Base-by-base conservation (phyloP, 164 flowering plant species). In the Vitis rotundifolia region DNA sequence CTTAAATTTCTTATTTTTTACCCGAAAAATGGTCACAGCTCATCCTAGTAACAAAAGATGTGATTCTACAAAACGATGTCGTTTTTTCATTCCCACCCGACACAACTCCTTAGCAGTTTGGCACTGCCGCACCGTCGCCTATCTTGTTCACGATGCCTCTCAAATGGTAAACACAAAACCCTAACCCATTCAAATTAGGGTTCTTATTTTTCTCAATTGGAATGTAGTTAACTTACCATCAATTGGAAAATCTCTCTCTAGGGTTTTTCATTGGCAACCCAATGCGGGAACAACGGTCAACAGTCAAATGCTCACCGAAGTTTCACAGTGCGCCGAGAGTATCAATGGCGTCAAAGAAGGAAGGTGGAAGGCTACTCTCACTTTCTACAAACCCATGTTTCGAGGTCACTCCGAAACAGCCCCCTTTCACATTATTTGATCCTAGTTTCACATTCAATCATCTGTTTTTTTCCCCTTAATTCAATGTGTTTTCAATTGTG, bases 201-300 rank as follows among this genome's bases (percentile, higher is more conserved):
- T 11, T 54, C 69, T 28, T 62, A 5, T 31, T 8, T 57, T 22
- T 15, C 3, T 49, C n/a, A 11, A n/a, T 50, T 9, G 18, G 11
- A 56, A 60, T 9, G 47, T 26, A 14, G 2, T 49, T 29, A 52
- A 7, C 14, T 53, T 61, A 1, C 59, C 47, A 31, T 58, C 51
- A 44, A 12, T 6, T 48, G 52, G 5, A 63, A n/a, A 19, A 49
- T 51, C 5, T 71, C 19, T 52, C 49, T 66, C 26, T 65, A 92
- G 99, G 99, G 83, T 94, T 81, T 79, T 91, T 65, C 88, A 91
- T 70, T 92, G 99, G 98, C 97, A 86, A 61, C 96, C 97, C 18
- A 90, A 90, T 70, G 82, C 87, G 3, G 98, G 97, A 49, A 65
- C 88, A 1, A 81, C 92, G 0, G 89, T 90, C 15, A 92, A 85